A percentile compares a stretch with the other conserved stretches of the same genome.
Conservation (phyloP, 345 rosid species). For the Reutealis trisperma region DNA sequence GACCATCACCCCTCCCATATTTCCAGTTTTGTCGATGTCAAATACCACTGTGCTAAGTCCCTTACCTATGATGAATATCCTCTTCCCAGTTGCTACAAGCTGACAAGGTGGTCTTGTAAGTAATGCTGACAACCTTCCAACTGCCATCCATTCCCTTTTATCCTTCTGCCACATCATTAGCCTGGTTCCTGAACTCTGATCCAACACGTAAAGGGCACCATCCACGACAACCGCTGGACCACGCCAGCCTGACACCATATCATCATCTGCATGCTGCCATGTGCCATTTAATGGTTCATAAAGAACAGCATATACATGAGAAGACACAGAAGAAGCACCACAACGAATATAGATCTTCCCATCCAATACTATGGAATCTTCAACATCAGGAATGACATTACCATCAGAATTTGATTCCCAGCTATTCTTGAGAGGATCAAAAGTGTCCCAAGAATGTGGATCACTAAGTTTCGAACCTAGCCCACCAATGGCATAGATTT, state of each 20-base stretch:
- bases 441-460: constrained; percentile 64
- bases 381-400: constrained; percentile 49
- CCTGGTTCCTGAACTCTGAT: constrained; percentile 71
- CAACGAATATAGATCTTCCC: constrained; percentile 62
- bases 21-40: constrained; percentile 50
- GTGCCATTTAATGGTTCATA: constrained; percentile 50
- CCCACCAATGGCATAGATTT: constrained; percentile 75
- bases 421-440: constrained; percentile 48
- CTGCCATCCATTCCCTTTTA: constrained; percentile 56
- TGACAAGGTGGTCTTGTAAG: constrained; percentile 68
- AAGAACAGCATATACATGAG: constrained; percentile 38
- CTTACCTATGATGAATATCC: constrained; percentile 62
- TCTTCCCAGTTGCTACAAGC: constrained; percentile 64
- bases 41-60: constrained; percentile 68
- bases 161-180: constrained; percentile 68
- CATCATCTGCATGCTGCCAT: constrained; percentile 67
- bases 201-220: constrained; percentile 67
- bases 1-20: constrained; percentile 58
- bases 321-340: constrained; percentile 35
- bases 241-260: constrained; percentile 69
- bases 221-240: constrained; percentile 78
- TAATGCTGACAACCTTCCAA: constrained; percentile 63
- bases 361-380: constrained; percentile 68
- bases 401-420: constrained; percentile 47
- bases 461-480: constrained; percentile 44